Evolutionary conservation across 108 stramenopile species (phyloP).

Genomic region (Schizochytrium sp.): DNA sequence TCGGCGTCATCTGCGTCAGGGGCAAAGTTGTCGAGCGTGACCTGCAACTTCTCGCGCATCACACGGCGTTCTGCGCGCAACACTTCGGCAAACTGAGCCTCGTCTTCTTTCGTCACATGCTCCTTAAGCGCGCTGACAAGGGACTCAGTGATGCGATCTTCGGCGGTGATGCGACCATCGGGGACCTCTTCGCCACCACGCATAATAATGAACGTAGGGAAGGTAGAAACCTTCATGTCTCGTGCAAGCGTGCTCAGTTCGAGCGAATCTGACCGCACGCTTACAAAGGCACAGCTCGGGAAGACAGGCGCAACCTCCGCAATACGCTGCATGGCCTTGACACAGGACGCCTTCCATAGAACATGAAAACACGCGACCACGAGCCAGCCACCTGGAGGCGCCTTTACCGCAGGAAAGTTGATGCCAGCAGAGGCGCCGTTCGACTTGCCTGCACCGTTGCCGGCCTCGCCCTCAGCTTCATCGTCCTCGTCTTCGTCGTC

Average conservation of each 20-base stretch:
- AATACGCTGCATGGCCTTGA: slow-evolving; percentile 19
- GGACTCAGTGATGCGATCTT: neutral
- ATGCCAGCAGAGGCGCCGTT: neutral
- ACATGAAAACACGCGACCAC: slow-evolving; percentile 27
- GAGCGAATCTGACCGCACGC: slow-evolving; percentile 18
- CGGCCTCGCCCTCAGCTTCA: neutral
- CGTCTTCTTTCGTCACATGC: neutral
- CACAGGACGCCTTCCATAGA: slow-evolving; percentile 9
- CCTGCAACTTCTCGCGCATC: neutral
- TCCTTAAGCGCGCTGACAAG: neutral
- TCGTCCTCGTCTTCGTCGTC: neutral
- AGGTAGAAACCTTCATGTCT: neutral
- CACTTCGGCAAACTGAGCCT: neutral
- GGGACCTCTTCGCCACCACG: slow-evolving; percentile 27
- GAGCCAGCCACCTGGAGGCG: slow-evolving; percentile 28
- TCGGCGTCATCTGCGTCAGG: neutral
- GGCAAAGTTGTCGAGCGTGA: neutral
- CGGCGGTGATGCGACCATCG: slow-evolving; percentile 16
- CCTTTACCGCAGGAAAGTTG: neutral
- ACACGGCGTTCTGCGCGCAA: neutral
- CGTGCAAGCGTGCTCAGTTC: neutral
- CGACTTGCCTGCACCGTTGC: neutral
- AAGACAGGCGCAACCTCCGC: slow-evolving; percentile 14
- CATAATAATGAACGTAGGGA: slow-evolving; percentile 23
- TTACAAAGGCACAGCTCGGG: slow-evolving; percentile 11